Conservation (phyloP, 2,329 filamentous ascomycete species). For the Teratosphaeria pseudoeucalypti region DNA sequence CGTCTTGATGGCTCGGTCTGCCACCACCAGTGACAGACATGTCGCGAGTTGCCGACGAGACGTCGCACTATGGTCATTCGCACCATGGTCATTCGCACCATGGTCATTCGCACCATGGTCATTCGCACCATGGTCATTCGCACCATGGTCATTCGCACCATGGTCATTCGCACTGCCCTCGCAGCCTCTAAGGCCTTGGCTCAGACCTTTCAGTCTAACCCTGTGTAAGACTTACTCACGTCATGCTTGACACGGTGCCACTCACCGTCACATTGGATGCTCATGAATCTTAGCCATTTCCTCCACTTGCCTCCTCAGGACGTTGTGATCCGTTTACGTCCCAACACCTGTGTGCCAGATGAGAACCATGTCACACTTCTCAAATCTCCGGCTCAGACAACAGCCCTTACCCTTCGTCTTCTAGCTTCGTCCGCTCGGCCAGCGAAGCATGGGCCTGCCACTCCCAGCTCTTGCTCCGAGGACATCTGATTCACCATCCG, state of each 20-base stretch:
- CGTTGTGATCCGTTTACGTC: neutral
- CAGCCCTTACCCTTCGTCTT: neutral
- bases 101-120: neutral
- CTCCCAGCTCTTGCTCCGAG: neutral
- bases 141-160: neutral
- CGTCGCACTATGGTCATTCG: neutral
- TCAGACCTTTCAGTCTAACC: neutral
- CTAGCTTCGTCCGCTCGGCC: neutral
- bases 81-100: no score
- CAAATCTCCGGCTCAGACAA: neutral
- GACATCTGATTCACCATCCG: neutral
- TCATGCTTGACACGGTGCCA: neutral
- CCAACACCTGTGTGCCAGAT: neutral
- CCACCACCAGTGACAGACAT: neutral
- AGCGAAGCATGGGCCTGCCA: neutral
- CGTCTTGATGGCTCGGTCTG: neutral
- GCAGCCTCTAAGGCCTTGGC: no score
- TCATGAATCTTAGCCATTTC: neutral
- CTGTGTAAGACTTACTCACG: neutral
- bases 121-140: neutral
- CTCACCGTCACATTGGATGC: neutral
- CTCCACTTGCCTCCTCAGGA: neutral
- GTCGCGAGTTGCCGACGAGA: neutral
- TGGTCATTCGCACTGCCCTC: no score
- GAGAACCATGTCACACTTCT: neutral